These are phyloP conservation scores for Isabelozyma gotoi DNA, from an alignment of 805 yeast genomes.

Conservation along the genomic window DNA sequence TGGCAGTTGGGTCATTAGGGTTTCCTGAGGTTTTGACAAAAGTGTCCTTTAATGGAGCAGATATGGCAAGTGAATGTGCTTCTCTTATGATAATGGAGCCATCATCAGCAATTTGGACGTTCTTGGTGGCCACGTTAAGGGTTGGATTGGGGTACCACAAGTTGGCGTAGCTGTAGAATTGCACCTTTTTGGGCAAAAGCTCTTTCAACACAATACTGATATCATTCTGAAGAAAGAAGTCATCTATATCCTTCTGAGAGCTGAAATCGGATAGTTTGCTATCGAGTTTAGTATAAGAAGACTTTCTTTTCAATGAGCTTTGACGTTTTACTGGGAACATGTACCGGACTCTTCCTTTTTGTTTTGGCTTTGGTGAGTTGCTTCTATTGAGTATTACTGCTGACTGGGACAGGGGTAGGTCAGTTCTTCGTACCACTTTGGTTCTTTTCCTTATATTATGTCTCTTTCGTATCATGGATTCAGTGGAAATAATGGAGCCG, in stretches of 20 bases:
- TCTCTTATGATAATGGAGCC: constrained; percentile 5
- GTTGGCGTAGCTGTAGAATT: constrained; percentile 19
- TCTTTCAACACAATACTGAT: constrained; percentile 22
- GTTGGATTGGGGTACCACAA: constrained; percentile 14
- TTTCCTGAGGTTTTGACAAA: constrained; percentile 11
- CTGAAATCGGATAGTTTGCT: constrained; percentile 18
- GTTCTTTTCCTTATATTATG: constrained; percentile 27
- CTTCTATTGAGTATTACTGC: background rate
- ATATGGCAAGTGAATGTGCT: constrained; percentile 5
- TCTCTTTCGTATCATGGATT: constrained; percentile 31
- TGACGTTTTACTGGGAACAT: constrained; percentile 36
- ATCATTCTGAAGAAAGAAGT: constrained; percentile 17
- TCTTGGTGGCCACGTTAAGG: background rate
- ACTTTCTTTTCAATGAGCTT: constrained; percentile 25
- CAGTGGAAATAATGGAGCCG: constrained; percentile 28
- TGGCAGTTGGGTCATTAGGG: background rate
- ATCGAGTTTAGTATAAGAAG: constrained; percentile 17
- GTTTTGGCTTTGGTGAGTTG: background rate
- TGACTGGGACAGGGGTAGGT: constrained; percentile 2
- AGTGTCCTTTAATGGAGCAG: constrained; percentile 14
- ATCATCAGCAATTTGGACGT: constrained; percentile 5
- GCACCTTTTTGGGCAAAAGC: constrained; percentile 28
- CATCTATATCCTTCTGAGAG: constrained; percentile 16
- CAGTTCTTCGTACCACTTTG: constrained; percentile 21
- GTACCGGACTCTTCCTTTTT: constrained; percentile 12